A percentile compares a stretch with the other conserved stretches of the same genome.
These are phyloP conservation scores for Psidium friedrichsthalianum DNA, from an alignment of 345 rosid species.

Conservation along the genomic window DNA sequence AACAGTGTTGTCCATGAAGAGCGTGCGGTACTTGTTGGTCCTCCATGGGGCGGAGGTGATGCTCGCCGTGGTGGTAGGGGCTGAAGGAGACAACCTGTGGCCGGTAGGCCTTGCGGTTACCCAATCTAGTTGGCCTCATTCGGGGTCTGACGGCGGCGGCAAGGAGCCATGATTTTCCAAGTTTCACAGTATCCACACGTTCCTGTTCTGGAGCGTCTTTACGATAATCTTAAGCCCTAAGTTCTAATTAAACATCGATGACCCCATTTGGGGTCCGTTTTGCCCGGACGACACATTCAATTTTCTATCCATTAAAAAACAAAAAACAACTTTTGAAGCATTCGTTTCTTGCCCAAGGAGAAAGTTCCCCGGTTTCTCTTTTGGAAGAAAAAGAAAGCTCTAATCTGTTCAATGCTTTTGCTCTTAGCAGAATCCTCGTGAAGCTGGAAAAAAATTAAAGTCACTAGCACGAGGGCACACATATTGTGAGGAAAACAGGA, in stretches of 20 bases:
- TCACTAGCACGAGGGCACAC: neutral
- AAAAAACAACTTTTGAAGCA: neutral
- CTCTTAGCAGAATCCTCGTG: neutral
- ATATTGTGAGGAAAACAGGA: neutral
- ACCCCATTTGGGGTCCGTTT: neutral
- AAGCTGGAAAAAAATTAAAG: neutral
- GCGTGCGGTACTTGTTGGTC: conserved; percentile 23
- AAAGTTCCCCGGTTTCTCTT: neutral
- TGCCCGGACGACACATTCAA: neutral
- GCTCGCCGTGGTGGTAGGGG: neutral
- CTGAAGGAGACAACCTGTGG: neutral
- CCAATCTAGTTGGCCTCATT: neutral
- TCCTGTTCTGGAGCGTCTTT: neutral
- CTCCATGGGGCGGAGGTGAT: neutral
- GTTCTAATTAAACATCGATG: neutral
- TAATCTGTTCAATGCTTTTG: neutral
- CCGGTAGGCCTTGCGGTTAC: conserved; percentile 20
- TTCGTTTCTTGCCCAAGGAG: neutral
- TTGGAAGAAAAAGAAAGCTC: neutral
- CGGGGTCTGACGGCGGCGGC: neutral
- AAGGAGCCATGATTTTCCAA: neutral
- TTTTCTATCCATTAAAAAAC: neutral
- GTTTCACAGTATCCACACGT: neutral
- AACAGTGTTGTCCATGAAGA: conserved; percentile 29
- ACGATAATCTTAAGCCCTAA: neutral